These are phyloP conservation scores for Leishmania tarentolae DNA, from an alignment of 208 protist genomes.

Conservation along the genomic window DNA sequence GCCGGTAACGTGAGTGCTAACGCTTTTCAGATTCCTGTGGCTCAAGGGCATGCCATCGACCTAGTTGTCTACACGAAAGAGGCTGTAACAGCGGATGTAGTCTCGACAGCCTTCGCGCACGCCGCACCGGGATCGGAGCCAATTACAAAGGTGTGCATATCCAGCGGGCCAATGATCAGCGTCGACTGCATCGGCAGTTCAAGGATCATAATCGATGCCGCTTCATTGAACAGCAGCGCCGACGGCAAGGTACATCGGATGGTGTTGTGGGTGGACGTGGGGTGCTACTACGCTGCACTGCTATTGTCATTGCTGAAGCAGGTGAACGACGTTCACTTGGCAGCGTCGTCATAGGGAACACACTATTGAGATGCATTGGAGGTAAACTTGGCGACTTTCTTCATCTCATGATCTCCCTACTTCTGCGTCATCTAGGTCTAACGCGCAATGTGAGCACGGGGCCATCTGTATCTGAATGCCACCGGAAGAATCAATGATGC, in stretches of 20 bases:
- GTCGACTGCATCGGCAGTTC: constrained; percentile 40
- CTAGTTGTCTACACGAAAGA: constrained; percentile 91
- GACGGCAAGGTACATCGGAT: constrained; percentile 47
- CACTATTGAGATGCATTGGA: neutral
- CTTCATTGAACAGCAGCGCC: constrained; percentile 29
- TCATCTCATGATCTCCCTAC: neutral
- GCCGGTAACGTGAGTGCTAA: constrained; percentile 83
- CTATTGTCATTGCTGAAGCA: constrained; percentile 19
- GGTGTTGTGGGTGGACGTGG: constrained; percentile 61
- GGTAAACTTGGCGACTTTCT: neutral
- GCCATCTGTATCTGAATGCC: constrained; percentile 5
- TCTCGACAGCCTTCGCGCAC: constrained; percentile 85
- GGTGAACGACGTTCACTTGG: constrained; percentile 13
- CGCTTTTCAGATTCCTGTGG: constrained; percentile 97
- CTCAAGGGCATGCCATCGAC: constrained; percentile 98
- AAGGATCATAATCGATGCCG: constrained; percentile 42
- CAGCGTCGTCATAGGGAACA: neutral
- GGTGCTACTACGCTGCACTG: constrained; percentile 23
- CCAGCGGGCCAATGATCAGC: constrained; percentile 44
- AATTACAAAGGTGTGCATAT: neutral
- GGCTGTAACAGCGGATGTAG: constrained; percentile 89
- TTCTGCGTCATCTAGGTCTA: neutral
- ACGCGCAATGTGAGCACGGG: neutral
- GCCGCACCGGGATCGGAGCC: constrained; percentile 37
- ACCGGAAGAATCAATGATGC: neutral